phyloP scores from a whole-genome alignment of 2,329 filamentous ascomycete species.

The Monilinia fructigena region DNA sequence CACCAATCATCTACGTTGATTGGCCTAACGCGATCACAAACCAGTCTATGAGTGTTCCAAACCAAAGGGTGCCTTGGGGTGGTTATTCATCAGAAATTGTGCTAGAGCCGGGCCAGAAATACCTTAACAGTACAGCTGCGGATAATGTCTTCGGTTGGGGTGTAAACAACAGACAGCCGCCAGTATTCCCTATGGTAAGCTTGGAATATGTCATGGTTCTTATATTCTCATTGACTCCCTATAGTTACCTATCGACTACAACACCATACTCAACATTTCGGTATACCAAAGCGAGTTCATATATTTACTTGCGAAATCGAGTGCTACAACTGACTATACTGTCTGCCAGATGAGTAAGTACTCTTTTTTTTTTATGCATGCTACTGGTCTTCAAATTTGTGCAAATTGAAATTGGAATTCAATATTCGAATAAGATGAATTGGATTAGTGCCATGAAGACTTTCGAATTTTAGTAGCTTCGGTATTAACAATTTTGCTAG shows the following conservation, averaged over 20 bases:
- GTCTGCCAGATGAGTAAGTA: constrained; percentile 57
- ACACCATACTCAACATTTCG: constrained; percentile 62
- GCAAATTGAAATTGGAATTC: no score
- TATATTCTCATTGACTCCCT: constrained; percentile 8
- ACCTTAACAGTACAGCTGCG: constrained; percentile 57
- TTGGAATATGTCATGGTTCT: background rate
- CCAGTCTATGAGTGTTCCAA: constrained; percentile 40
- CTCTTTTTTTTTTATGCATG: background rate
- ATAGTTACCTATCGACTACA: constrained; percentile 59
- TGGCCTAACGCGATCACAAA: constrained; percentile 52
- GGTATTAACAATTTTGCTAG: constrained; percentile 29
- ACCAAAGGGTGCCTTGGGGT: constrained; percentile 40
- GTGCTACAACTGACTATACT: constrained; percentile 52
- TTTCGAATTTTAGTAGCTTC: background rate
- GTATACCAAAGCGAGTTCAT: constrained; percentile 52
- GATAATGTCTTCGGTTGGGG: constrained; percentile 73
- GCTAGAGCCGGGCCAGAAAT: constrained; percentile 40
- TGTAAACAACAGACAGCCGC: constrained; percentile 49
- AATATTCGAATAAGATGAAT: background rate
- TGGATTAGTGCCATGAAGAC: background rate
- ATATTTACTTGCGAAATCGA: constrained; percentile 62
- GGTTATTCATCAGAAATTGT: constrained; percentile 47
- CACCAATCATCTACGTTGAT: constrained; percentile 60
- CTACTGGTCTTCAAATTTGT: no score
- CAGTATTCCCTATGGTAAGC: constrained; percentile 50